Evolutionary conservation across 1,284 basidiomycete species (phyloP), one percentile per base, ranked within the genome.

Genomic region (Microstroma glucosiphilum): DNA sequence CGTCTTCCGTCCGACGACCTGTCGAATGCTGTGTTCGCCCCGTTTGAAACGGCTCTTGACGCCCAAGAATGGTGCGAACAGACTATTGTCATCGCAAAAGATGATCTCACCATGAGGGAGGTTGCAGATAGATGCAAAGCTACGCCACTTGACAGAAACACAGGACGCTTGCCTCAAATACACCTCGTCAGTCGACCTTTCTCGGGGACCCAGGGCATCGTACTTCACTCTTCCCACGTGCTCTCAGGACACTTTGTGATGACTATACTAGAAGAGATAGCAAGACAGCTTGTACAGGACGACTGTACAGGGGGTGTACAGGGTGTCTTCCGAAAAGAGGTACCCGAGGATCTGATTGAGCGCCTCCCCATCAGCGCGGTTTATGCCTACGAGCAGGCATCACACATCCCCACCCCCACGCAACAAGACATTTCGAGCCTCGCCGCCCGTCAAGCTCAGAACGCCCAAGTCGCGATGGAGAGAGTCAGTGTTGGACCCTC

Each of bases 171-270:
- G 43, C 43, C 43, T 21, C 17, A n/a, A 6, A 17, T 48, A 6
- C 46, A 59, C 48, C 62, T 66, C 19, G 65, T 66, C 2, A 19
- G 49, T 6, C 53, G 60, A 9, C 62, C 65, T 1, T 49, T 57
- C 1, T 37, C 59, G 8, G 62, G 62, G 0, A 25, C 51, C 7
- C 13, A 43, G 6, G 57, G 57, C 11, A 6, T 66, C 0, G 49
- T 66, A n/a, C n/a, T 61, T n/a, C 58, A 66, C 25, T 61, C 57
- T 23, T 66, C 65, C 17, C 65, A 66, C 43, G 62, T 63, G 8
- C 57, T 66, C 55, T 63, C 58, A 43, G 65, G 65, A 19, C 65
- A 66, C 23, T 62, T 59, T 9, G 23, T 43, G 15, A 30, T 55
- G 43, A 48, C 43, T 21, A 48, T 48, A 26, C n/a, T 56, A 15